These are phyloP conservation scores for Blastocladiella britannica DNA, from an alignment of 192 early-diverging fungal species.

Conservation along the genomic window DNA sequence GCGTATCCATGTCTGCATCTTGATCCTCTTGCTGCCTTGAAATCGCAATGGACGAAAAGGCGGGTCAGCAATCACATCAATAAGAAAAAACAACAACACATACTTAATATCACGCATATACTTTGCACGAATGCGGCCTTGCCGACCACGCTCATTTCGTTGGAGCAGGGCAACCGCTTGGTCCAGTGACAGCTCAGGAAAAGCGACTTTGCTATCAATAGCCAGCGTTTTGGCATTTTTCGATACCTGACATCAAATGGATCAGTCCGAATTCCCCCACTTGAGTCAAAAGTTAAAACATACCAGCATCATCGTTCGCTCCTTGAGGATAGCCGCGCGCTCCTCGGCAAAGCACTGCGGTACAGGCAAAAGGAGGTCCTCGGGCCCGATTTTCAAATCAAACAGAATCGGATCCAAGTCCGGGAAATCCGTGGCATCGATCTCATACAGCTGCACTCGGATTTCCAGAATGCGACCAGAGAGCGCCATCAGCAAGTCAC, in stretches of 20 bases:
- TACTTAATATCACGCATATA: constrained; percentile 40
- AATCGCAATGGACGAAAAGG: not conserved
- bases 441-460: constrained; percentile 30
- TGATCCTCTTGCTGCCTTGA: not conserved
- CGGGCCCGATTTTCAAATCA: constrained; percentile 34
- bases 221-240: no score
- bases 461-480: constrained; percentile 31
- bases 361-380: constrained; percentile 22
- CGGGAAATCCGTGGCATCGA: constrained; percentile 26
- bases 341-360: constrained; percentile 31
- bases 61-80: not conserved
- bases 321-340: constrained; percentile 12
- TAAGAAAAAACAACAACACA: not conserved
- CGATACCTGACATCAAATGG: no score
- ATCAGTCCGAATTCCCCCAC: no score
- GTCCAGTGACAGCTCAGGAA: constrained; percentile 18
- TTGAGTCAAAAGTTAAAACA: no score
- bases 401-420: constrained; percentile 26
- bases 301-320: constrained; percentile 14
- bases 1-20: not conserved
- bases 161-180: constrained; percentile 35
- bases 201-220: no score
- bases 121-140: constrained; percentile 31
- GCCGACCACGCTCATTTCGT: constrained; percentile 31
- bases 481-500: constrained; percentile 21